Evolutionary conservation across 106 monocot genomes (phyloP).

Genomic region (Chionographis japonica): DNA sequence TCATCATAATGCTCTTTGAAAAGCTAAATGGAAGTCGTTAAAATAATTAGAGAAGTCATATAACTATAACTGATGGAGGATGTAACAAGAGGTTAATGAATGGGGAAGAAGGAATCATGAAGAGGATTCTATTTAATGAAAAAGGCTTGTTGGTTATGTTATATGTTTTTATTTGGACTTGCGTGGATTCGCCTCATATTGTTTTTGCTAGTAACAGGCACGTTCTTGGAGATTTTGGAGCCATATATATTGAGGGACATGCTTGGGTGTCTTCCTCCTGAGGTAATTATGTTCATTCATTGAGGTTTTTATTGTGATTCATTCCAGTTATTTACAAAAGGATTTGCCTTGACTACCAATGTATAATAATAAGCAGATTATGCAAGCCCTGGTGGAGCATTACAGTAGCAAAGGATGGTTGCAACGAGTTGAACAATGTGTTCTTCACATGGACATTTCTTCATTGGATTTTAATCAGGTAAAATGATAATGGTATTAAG

Average conservation of each 20-base stretch:
- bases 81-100: too few species aligned
- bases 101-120: neutral
- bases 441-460: slow-evolving; percentile 98
- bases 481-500: slow-evolving; percentile 6
- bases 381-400: slow-evolving; percentile 99
- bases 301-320: neutral
- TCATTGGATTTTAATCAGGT: slow-evolving; percentile 99
- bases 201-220: slow-evolving; percentile 31
- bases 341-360: neutral
- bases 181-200: neutral
- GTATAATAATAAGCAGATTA: slow-evolving; percentile 44
- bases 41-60: too few species aligned
- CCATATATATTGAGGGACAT: slow-evolving; percentile 96
- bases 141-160: neutral
- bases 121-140: neutral
- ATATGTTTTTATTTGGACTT: neutral
- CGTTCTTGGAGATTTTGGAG: slow-evolving; percentile 94
- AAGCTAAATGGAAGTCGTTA: too few species aligned
- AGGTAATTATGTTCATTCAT: slow-evolving; percentile 37
- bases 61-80: too few species aligned
- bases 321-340: neutral
- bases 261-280: slow-evolving; percentile 92
- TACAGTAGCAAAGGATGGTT: slow-evolving; percentile 89
- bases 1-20: too few species aligned
- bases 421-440: slow-evolving; percentile 93